A percentile compares a stretch with the other conserved stretches of the same genome.
Evolutionary conservation across 2,329 filamentous ascomycete genomes (phyloP).

Genomic region (Lachnellula occidentalis): DNA sequence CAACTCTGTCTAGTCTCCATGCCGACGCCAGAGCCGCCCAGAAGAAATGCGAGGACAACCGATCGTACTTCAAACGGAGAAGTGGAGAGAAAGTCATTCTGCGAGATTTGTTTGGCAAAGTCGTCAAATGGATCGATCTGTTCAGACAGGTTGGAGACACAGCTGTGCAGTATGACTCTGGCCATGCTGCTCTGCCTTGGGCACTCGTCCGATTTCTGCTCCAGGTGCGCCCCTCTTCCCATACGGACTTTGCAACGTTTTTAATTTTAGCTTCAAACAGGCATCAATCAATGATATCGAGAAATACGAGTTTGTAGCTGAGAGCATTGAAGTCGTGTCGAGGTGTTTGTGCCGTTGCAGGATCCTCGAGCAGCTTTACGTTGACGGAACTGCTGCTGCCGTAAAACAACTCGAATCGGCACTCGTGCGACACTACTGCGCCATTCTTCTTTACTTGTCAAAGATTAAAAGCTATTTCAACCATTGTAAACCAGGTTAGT

Average conservation of each 20-base stretch:
- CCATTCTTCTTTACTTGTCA: too few species aligned
- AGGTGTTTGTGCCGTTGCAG: not conserved
- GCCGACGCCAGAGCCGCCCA: not conserved
- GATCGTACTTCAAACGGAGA: not conserved
- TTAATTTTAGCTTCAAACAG: not conserved
- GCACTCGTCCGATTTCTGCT: conserved; percentile 27
- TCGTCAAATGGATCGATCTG: conserved; percentile 21
- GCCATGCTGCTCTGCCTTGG: conserved; percentile 27
- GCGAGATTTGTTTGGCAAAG: conserved; percentile 16
- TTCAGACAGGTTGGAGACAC: conserved; percentile 26
- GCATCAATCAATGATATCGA: not conserved
- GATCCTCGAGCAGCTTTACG: not conserved
- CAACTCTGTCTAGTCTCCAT: not conserved
- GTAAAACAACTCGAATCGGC: too few species aligned
- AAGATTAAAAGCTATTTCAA: too few species aligned
- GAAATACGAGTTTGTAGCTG: too few species aligned
- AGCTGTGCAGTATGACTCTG: conserved; percentile 23
- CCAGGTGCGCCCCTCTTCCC: conserved; percentile 3
- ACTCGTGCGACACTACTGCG: too few species aligned
- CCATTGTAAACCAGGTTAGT: too few species aligned
- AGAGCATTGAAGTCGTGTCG: not conserved
- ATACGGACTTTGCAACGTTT: too few species aligned
- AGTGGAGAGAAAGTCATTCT: conserved; percentile 13
- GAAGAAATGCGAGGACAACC: not conserved
- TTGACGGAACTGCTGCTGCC: not conserved